Evolutionary conservation across 805 yeast species (phyloP), one percentile per base, ranked within the genome.

Genomic region (Candida sonorensis): DNA sequence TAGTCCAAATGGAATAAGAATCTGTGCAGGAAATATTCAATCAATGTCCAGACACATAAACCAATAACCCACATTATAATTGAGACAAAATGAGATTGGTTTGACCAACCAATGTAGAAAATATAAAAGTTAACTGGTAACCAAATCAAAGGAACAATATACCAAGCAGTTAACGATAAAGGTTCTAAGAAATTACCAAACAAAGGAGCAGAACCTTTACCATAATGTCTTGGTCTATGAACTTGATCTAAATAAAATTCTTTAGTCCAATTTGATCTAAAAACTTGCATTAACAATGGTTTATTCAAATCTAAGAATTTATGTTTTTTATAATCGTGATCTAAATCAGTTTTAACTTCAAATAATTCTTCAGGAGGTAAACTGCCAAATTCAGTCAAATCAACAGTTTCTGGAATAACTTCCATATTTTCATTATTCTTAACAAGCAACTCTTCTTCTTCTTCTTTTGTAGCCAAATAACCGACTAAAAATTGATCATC

Each of bases 181-280:
- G 97, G 97, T 61, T 92, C 98, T 38, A 92, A 64, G 58, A 90
- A 83, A 60, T 88, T 87, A 30, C 98, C 98, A 59, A 92, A 92
- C 34, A 92, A 57, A 6, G 88, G 96, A 10, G 98, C 98, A 3
- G 96, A 85, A 9, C 96, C 97, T 55, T 87, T 79, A 44, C 97
- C 97, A 55, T 88, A 92, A 59, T 92, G 98, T 55, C 98, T 79
- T 33, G 98, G 98, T 61, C 97, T 77, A 59, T 92, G 98, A 26
- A 92, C 92, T 61, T 92, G 97, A 55, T 87, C 95, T 52, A 92
- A 67, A 58, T 92, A 92, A 51, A 92, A 90, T 26, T 85, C 94
- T 55, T 84, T 90, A 26, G 82, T 53, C 67, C 87, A 92, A 22
- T 72, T 69, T 26, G 87, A 77, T 39, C 72, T 67, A 35, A 86